These are phyloP conservation scores for Moniliella sp. DNA, from an alignment of 1,284 basidiomycete genomes.

Conservation along the genomic window DNA sequence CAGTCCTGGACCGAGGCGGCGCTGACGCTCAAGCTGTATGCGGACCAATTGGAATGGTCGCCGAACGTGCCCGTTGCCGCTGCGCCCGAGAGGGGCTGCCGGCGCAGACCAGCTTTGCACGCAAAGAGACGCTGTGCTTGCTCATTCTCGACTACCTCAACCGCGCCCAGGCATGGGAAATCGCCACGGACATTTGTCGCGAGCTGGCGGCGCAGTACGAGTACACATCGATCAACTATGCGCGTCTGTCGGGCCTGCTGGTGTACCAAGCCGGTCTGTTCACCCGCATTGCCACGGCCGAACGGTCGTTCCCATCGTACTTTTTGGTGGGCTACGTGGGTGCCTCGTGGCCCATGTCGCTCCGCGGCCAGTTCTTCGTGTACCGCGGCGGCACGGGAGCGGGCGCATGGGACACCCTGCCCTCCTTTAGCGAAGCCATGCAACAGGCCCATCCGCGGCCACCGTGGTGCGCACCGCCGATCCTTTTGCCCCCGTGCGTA, in stretches of 20 bases:
- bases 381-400: constrained; percentile 73
- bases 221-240: constrained; percentile 38
- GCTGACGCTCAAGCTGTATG: constrained; percentile 61
- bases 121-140: constrained; percentile 48
- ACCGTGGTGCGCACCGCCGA: no score
- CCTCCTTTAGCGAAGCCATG: constrained; percentile 63
- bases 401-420: constrained; percentile 56
- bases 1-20: constrained; percentile 81
- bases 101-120: constrained; percentile 73
- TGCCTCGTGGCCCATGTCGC: constrained; percentile 50
- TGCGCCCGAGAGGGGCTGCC: constrained; percentile 49
- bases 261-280: constrained; percentile 24
- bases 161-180: constrained; percentile 87
- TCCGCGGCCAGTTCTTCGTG: constrained; percentile 60
- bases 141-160: constrained; percentile 37
- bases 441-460: constrained; percentile 73
- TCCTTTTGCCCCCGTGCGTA: constrained; percentile 52
- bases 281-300: constrained; percentile 16
- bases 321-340: constrained; percentile 82
- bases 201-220: constrained; percentile 38
- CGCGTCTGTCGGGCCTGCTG: constrained; percentile 23
- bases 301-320: constrained; percentile 39
- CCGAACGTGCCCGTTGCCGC: constrained; percentile 50
- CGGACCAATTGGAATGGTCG: constrained; percentile 71
- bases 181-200: constrained; percentile 73